These are phyloP conservation scores for Trichoderma semiorbis DNA, from an alignment of 2,329 filamentous ascomycete species.

Conservation along the genomic window DNA sequence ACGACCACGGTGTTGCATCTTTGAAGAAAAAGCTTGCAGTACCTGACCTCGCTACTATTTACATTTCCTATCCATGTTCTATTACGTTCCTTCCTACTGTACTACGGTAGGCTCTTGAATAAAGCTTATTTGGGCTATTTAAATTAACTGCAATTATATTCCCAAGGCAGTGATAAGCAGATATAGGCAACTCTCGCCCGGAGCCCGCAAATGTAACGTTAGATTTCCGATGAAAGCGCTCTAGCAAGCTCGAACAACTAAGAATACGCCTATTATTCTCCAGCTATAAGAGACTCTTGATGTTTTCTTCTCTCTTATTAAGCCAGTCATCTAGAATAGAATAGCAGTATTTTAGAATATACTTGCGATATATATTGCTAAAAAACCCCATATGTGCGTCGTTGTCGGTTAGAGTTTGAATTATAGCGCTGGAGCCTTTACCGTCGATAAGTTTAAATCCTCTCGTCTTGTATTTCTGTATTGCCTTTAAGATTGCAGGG, in stretches of 20 bases:
- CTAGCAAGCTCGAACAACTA: not conserved
- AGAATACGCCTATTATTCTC: constrained; percentile 16
- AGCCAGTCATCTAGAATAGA: constrained; percentile 12
- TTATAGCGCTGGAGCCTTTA: not conserved
- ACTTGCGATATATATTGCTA: constrained; percentile 9
- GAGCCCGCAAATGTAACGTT: constrained; percentile 9
- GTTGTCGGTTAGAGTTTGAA: constrained; percentile 5
- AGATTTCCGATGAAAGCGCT: not conserved
- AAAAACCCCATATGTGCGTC: constrained; percentile 9
- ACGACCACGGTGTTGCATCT: constrained; percentile 14
- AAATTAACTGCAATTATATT: constrained; percentile 14
- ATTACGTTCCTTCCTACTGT: not conserved
- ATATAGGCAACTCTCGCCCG: not conserved
- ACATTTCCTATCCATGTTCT: not conserved
- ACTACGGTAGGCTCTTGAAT: constrained; percentile 1
- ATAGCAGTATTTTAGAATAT: constrained; percentile 3
- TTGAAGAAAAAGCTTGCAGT: not conserved
- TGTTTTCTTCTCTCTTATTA: constrained; percentile 3
- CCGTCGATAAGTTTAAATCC: constrained; percentile 11
- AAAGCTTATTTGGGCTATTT: not conserved
- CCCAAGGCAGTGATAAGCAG: not conserved
- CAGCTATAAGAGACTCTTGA: constrained; percentile 6
- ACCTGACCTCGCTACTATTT: not conserved
- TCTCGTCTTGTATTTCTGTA: constrained; percentile 8
- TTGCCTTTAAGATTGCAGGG: not conserved